Evolutionary conservation across 306 rosid species (phyloP).

Genomic region (Medicago arabica): DNA sequence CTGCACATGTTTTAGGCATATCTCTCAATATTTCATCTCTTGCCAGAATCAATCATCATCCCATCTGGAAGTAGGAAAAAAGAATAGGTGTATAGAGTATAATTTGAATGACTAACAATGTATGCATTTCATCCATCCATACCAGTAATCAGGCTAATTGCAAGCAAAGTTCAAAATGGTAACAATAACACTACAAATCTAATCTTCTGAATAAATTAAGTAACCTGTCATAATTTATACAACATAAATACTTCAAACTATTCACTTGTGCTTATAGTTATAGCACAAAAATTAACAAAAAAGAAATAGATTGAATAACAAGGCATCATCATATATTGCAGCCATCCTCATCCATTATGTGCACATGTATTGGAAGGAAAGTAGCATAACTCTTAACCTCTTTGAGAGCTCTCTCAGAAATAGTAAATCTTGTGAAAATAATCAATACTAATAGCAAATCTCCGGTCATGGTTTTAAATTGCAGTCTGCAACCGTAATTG

Average conservation of each 20-base stretch:
- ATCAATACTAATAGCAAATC: too few species aligned
- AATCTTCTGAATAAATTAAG: constrained; percentile 31
- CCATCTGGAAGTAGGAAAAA: neutral
- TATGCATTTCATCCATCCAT: neutral
- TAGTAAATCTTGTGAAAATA: too few species aligned
- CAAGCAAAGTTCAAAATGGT: constrained; percentile 17
- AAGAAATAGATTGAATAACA: constrained; percentile 32
- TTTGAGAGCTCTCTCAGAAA: too few species aligned
- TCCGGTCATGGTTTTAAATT: neutral
- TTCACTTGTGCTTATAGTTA: constrained; percentile 33
- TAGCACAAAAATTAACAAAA: constrained; percentile 8
- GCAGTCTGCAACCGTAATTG: neutral
- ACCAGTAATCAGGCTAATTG: neutral
- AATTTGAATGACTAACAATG: neutral
- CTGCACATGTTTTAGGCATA: neutral
- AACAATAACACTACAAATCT: constrained; percentile 17
- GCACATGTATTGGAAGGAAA: constrained; percentile 40
- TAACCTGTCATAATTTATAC: constrained; percentile 27
- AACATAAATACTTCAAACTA: constrained; percentile 36
- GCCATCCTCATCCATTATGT: constrained; percentile 43
- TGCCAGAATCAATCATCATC: neutral
- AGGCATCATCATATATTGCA: constrained; percentile 11
- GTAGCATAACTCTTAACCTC: constrained; percentile 18
- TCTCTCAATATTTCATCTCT: neutral
- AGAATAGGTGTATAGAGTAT: neutral